A percentile compares a stretch with the other conserved stretches of the same genome.
These are phyloP conservation scores for Ceratobasidium sp. DNA, from an alignment of 1,284 basidiomycete species.

Conservation along the genomic window DNA sequence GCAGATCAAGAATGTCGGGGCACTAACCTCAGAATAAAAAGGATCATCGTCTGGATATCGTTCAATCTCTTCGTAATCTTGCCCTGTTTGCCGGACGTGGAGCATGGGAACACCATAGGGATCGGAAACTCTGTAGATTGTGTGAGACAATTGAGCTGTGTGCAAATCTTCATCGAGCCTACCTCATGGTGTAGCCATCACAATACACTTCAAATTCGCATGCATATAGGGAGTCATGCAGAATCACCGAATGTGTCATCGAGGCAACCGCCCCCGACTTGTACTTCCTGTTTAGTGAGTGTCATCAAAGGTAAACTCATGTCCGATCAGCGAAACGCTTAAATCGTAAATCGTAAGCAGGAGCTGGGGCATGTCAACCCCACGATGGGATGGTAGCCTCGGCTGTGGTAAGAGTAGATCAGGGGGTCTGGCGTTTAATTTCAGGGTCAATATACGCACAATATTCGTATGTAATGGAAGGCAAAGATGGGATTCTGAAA, in stretches of 20 bases:
- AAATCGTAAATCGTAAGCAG: neutral
- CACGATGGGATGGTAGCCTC: neutral
- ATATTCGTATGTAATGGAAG: neutral
- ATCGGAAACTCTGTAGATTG: constrained; percentile 35
- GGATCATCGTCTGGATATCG: constrained; percentile 88
- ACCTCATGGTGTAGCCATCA: constrained; percentile 77
- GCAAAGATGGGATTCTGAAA: neutral
- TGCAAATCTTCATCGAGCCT: constrained; percentile 20
- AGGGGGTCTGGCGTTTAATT: neutral
- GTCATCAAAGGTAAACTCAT: constrained; percentile 16
- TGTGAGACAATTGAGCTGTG: too few relatives aligned
- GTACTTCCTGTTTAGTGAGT: constrained; percentile 78
- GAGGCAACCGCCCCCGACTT: constrained; percentile 92
- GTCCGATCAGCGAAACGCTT: constrained; percentile 37
- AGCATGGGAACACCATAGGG: constrained; percentile 75
- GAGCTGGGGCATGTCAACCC: constrained; percentile 11
- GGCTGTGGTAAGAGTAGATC: neutral
- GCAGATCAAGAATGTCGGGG: constrained; percentile 5
- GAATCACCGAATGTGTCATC: constrained; percentile 87
- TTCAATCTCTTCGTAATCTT: constrained; percentile 83
- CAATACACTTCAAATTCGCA: constrained; percentile 93
- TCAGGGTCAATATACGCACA: constrained; percentile 9
- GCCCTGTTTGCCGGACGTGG: constrained; percentile 85
- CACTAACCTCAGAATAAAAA: constrained; percentile 82
- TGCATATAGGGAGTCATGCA: constrained; percentile 91